Percentiles rank a stretch among this genome's conserved stretches.
Evolutionary conservation across 2,329 filamentous ascomycete species (phyloP).

Genomic region (Aureobasidium sp.): DNA sequence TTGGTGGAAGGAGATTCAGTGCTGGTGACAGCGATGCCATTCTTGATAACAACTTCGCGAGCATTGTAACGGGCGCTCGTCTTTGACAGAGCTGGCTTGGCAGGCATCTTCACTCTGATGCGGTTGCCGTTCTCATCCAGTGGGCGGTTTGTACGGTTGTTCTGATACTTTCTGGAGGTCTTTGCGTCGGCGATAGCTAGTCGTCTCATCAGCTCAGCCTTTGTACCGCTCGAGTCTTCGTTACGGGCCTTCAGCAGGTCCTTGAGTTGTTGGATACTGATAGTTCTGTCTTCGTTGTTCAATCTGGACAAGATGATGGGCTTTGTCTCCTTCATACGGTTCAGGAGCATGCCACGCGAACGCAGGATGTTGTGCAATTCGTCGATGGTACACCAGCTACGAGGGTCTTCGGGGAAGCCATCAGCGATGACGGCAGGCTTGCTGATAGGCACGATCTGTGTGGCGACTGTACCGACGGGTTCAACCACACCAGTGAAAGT

Average conservation of each 20-base stretch:
- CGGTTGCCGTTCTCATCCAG: neutral
- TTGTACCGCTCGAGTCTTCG: conserved; percentile 19
- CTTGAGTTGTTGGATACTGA: conserved; percentile 20
- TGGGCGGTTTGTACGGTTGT: neutral
- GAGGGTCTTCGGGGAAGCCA: conserved; percentile 11
- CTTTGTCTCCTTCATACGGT: conserved; percentile 15
- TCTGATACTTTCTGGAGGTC: conserved; percentile 1
- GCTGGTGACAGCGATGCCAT: neutral
- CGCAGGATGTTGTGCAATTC: conserved; percentile 13
- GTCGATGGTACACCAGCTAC: conserved; percentile 11
- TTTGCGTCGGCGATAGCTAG: conserved; percentile 22
- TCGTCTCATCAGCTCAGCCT: conserved; percentile 17
- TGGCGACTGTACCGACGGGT: neutral
- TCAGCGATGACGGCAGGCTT: neutral
- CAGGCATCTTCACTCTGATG: neutral
- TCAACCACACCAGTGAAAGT: neutral
- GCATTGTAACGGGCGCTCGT: neutral
- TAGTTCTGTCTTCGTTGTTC: conserved; percentile 19
- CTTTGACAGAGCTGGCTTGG: neutral
- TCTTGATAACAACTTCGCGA: neutral
- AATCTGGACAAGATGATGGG: conserved; percentile 11
- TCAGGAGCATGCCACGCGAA: conserved; percentile 14
- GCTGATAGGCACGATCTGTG: neutral
- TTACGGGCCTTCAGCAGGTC: conserved; percentile 18
- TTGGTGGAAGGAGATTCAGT: neutral